phyloP scores from a whole-genome alignment of 2,329 filamentous ascomycete species.

The Aaosphaeria arxii region DNA sequence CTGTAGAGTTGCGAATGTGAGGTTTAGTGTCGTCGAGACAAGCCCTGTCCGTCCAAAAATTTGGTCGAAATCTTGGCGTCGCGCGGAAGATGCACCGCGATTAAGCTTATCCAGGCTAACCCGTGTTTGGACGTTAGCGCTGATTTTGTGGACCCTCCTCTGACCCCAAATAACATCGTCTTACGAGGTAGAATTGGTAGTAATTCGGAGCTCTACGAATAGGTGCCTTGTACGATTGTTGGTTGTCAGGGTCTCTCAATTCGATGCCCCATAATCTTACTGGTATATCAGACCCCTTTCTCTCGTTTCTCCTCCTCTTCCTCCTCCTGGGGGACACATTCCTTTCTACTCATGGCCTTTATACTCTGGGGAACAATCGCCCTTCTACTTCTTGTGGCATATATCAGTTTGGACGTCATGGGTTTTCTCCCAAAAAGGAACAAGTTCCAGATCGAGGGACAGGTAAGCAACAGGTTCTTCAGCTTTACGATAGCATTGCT shows the following conservation, averaged over 20 bases:
- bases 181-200: too few species aligned
- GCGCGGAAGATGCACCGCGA: conserved; percentile 10
- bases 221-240: too few species aligned
- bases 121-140: neutral
- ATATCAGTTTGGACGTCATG: conserved; percentile 54
- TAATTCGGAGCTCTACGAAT: too few species aligned
- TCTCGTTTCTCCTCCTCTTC: neutral
- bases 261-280: too few species aligned
- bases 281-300: too few species aligned
- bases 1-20: conserved; percentile 3
- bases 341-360: conserved; percentile 31
- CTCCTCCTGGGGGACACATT: neutral
- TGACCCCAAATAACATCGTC: too few species aligned
- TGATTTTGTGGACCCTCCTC: neutral
- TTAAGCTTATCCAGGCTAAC: neutral
- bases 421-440: conserved; percentile 67
- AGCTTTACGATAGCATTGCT: neutral
- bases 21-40: neutral
- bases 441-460: conserved; percentile 79
- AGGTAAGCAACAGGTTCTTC: conserved; percentile 53
- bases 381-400: conserved; percentile 33
- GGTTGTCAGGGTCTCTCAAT: too few species aligned
- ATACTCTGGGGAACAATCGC: conserved; percentile 33
- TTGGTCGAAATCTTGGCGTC: conserved; percentile 28
- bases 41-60: conserved; percentile 11